phyloP scores from a whole-genome alignment of 208 protist genomes.

The Trichomonas tenax region DNA sequence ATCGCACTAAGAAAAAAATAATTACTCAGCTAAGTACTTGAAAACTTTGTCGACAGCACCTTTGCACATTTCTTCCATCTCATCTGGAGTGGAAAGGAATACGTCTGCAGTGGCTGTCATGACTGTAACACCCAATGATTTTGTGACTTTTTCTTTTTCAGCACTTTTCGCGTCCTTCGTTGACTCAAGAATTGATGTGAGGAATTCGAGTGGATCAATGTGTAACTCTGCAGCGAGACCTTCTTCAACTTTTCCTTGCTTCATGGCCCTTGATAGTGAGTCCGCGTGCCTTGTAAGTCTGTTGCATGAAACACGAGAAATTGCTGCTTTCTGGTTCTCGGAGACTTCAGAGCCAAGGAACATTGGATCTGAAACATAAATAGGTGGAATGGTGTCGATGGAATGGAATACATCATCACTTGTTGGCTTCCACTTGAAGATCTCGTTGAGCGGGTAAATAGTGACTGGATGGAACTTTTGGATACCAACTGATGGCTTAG shows the following conservation, averaged over 20 bases:
- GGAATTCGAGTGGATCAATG: not conserved
- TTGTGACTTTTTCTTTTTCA: not conserved
- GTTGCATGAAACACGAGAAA: not conserved
- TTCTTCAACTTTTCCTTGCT: not conserved
- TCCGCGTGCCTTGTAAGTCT: not conserved
- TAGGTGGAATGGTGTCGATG: not conserved
- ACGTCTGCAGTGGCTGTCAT: not conserved
- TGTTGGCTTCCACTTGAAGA: not conserved
- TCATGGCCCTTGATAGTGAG: not conserved
- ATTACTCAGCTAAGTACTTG: no score
- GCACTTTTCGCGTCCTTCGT: not conserved
- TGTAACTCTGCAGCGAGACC: not conserved
- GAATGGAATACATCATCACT: not conserved
- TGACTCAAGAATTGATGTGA: not conserved
- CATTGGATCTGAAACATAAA: not conserved
- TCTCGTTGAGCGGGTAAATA: not conserved
- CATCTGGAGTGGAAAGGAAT: not conserved
- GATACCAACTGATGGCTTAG: not conserved
- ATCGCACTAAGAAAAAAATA: no score
- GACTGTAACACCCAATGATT: not conserved
- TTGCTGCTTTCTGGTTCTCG: not conserved
- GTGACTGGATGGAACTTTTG: not conserved
- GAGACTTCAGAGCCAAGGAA: not conserved
- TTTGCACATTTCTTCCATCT: not conserved
- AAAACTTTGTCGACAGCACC: not conserved